Evolutionary conservation across 768 basidiomycete species (phyloP).

Genomic region (Leucocoprinus birnbaumii): DNA sequence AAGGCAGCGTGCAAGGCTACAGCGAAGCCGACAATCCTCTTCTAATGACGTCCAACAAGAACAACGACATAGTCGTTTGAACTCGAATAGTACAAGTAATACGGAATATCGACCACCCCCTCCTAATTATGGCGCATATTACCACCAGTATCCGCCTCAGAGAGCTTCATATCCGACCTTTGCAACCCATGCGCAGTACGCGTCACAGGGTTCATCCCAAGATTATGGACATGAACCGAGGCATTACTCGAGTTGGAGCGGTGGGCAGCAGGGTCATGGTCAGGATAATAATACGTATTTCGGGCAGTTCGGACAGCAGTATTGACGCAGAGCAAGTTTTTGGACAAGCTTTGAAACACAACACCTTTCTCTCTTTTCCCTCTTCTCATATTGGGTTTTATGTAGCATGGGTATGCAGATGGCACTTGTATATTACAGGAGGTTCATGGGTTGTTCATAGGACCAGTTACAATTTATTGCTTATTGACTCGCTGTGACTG

Average conservation of each 20-base stretch:
- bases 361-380: background rate
- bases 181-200: background rate
- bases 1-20: background rate
- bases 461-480: too few relatives aligned
- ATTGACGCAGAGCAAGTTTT: too few relatives aligned
- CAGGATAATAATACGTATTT: background rate
- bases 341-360: too few relatives aligned
- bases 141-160: conserved; percentile 1
- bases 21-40: background rate
- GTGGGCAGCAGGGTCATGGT: background rate
- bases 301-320: too few relatives aligned
- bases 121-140: background rate
- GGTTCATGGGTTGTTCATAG: background rate
- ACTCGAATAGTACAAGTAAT: background rate
- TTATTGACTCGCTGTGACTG: too few relatives aligned
- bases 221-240: background rate
- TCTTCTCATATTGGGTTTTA: background rate
- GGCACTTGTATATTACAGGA: background rate
- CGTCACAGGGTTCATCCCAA: too few relatives aligned
- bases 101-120: background rate
- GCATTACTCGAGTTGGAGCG: conserved; percentile 2
- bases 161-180: conserved; percentile 1
- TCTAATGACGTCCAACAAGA: background rate
- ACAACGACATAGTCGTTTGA: background rate
- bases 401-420: too few relatives aligned